Percentiles rank a stretch among this genome's conserved stretches.
These are phyloP conservation scores for Pseudomicrostroma phylloplanum DNA, from an alignment of 1,284 basidiomycete species.

Conservation along the genomic window DNA sequence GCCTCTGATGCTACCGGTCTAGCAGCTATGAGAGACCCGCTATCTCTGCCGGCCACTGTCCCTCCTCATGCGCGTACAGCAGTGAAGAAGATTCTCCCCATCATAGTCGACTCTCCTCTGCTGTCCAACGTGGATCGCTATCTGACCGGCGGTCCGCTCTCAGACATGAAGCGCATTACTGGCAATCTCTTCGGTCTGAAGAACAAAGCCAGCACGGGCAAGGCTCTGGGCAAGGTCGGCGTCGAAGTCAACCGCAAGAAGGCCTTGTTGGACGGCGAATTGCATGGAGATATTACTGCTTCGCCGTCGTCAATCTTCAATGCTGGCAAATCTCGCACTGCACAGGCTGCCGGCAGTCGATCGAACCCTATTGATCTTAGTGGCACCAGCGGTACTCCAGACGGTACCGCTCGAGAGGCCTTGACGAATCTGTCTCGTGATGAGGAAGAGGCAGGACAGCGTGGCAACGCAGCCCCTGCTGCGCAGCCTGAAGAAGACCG, in stretches of 20 bases:
- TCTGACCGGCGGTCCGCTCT: background rate
- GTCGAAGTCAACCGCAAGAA: background rate
- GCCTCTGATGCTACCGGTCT: slow-evolving; percentile 11
- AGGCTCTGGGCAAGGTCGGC: background rate
- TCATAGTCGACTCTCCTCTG: background rate
- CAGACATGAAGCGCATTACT: background rate
- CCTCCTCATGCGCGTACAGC: background rate
- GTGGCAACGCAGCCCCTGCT: background rate
- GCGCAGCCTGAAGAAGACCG: background rate
- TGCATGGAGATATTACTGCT: background rate
- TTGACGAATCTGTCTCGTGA: background rate
- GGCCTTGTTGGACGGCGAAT: background rate
- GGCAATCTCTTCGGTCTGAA: background rate
- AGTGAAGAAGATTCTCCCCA: background rate
- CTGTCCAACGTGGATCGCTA: background rate
- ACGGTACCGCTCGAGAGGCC: too few relatives aligned
- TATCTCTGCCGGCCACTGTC: background rate
- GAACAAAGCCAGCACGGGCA: background rate
- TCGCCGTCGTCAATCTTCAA: background rate
- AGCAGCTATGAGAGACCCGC: slow-evolving; percentile 9
- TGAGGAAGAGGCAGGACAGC: background rate
- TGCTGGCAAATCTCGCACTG: background rate
- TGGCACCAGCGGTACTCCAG: too few relatives aligned
- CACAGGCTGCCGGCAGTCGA: background rate
- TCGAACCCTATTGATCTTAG: background rate